These are phyloP conservation scores for Candida neerlandica DNA, from an alignment of 1,139 yeast genomes.

Conservation along the genomic window DNA sequence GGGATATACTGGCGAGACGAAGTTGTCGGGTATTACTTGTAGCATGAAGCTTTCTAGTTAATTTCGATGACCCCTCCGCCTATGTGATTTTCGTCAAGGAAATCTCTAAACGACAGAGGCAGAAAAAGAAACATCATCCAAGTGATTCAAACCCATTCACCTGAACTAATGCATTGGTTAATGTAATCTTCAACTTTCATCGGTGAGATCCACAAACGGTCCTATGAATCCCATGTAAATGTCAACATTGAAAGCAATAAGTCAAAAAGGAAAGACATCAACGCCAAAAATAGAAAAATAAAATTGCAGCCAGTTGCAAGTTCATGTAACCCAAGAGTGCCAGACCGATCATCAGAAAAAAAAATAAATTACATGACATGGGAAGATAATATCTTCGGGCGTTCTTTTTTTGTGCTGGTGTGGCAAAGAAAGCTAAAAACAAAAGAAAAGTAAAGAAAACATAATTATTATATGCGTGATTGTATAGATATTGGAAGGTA, in stretches of 20 bases:
- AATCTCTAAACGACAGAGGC: too few relatives aligned
- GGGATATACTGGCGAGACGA: too few relatives aligned
- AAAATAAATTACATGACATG: background rate
- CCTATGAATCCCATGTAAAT: background rate
- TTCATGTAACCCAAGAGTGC: background rate
- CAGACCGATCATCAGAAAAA: background rate
- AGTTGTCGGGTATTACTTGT: too few relatives aligned
- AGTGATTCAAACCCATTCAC: background rate
- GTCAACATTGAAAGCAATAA: background rate
- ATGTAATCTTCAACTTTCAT: background rate
- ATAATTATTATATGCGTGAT: background rate
- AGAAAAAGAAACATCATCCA: background rate
- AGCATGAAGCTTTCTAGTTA: too few relatives aligned
- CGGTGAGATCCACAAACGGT: background rate
- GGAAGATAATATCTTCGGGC: background rate
- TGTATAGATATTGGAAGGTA: background rate
- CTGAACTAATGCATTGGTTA: too few relatives aligned
- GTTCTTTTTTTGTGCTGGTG: background rate
- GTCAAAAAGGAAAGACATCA: background rate
- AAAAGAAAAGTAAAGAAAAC: background rate
- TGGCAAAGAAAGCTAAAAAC: background rate
- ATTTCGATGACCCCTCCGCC: too few relatives aligned
- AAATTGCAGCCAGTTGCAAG: conserved; percentile 1
- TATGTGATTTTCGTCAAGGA: too few relatives aligned
- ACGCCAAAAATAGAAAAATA: background rate